Conservation (phyloP, 1,139 yeast genomes). For the Kodamaea arcana region DNA sequence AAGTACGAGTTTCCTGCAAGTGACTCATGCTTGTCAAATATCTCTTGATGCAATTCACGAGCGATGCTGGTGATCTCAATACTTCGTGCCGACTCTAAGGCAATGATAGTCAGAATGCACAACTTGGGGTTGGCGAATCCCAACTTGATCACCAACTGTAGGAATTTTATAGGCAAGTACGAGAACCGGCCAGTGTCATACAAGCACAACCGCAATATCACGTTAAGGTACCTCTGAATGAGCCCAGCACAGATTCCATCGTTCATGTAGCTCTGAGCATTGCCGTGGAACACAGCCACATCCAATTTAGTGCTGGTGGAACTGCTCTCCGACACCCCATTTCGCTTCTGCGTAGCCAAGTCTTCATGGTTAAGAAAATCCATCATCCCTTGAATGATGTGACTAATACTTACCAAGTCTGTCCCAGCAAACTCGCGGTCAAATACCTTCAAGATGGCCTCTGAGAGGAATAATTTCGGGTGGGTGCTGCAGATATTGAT, state of each 20-base stretch:
- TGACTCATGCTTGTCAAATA: slow-evolving; percentile 66
- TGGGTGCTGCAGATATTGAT: slow-evolving; percentile 56
- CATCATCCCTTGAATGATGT: slow-evolving; percentile 51
- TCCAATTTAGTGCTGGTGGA: slow-evolving; percentile 32
- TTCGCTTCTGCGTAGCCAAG: slow-evolving; percentile 32
- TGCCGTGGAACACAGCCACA: slow-evolving; percentile 53
- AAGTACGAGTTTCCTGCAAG: slow-evolving; percentile 61
- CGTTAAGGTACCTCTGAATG: slow-evolving; percentile 56
- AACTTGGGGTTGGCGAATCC: slow-evolving; percentile 75
- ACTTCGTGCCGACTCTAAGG: slow-evolving; percentile 56
- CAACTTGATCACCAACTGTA: slow-evolving; percentile 51
- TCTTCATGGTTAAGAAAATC: slow-evolving; percentile 56
- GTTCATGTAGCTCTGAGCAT: slow-evolving; percentile 39
- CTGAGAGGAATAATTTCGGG: slow-evolving; percentile 58
- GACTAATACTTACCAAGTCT: slow-evolving; percentile 36
- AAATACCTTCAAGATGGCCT: slow-evolving; percentile 47
- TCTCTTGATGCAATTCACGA: slow-evolving; percentile 45
- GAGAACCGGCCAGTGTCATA: slow-evolving; percentile 44
- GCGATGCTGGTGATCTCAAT: slow-evolving; percentile 47
- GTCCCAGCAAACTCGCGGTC: slow-evolving; percentile 44
- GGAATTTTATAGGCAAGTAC: slow-evolving; percentile 46
- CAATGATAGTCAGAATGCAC: slow-evolving; percentile 66
- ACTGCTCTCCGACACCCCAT: slow-evolving; percentile 31
- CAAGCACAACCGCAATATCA: slow-evolving; percentile 47
- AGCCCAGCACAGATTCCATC: slow-evolving; percentile 74